Percentiles rank a stretch among this genome's conserved stretches.
phyloP scores from a whole-genome alignment of 345 rosid genomes.

The Citrus unshiu region DNA sequence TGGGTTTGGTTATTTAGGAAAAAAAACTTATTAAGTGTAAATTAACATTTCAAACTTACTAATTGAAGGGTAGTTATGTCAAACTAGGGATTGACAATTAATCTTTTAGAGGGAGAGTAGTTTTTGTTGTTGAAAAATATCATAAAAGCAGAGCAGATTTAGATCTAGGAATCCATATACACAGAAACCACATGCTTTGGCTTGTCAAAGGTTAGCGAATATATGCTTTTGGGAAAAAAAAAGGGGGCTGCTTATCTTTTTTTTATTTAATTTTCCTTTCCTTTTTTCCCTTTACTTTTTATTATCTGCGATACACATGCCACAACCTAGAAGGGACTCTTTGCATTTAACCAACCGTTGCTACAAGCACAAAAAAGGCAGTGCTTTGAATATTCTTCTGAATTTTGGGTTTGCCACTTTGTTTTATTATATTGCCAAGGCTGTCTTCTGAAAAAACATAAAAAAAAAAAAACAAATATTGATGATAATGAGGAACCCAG shows the following conservation, averaged over 20 bases:
- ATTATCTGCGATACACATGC: conserved; percentile 14
- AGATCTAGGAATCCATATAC: conserved; percentile 38
- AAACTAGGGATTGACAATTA: background rate
- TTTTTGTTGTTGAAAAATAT: conserved; percentile 5
- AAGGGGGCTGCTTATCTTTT: background rate
- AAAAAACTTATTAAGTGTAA: background rate
- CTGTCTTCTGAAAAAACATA: background rate
- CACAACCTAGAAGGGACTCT: conserved; percentile 9
- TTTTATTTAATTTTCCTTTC: background rate
- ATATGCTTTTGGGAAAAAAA: conserved; percentile 22
- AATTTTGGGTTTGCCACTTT: conserved; percentile 9
- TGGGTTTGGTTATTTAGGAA: background rate
- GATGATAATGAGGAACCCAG: background rate
- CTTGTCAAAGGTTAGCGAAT: conserved; percentile 42
- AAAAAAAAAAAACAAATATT: too few relatives aligned
- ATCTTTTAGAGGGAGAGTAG: background rate
- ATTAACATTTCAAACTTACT: background rate
- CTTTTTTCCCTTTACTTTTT: background rate
- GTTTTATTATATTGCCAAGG: background rate
- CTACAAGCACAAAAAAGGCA: background rate
- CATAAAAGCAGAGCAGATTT: conserved; percentile 27
- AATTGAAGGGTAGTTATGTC: background rate
- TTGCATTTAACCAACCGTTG: conserved; percentile 8
- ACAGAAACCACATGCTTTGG: conserved; percentile 51
- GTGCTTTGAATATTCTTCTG: conserved; percentile 21